Conservation (phyloP, 805 yeast species). For the Debaryomyces tyrocola region DNA sequence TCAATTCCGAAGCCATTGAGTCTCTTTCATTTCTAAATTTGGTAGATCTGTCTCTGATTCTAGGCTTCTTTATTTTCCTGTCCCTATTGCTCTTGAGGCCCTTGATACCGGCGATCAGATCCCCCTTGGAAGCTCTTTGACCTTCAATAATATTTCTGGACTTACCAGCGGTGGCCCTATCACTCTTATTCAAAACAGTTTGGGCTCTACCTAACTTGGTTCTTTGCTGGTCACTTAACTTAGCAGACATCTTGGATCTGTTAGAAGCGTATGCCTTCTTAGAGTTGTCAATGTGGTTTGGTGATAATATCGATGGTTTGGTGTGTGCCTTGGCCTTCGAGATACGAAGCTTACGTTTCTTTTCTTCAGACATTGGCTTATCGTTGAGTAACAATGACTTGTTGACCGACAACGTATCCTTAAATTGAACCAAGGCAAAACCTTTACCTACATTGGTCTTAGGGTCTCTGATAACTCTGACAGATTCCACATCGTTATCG, state of each 20-base stretch:
- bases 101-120: constrained; percentile 57
- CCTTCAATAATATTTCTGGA: constrained; percentile 58
- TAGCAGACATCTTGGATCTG: constrained; percentile 16
- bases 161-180: constrained; percentile 66
- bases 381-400: constrained; percentile 80
- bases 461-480: constrained; percentile 86
- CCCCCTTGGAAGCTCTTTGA: constrained; percentile 71
- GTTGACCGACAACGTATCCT: constrained; percentile 67
- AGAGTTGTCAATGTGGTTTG: constrained; percentile 40
- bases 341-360: constrained; percentile 69
- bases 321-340: constrained; percentile 50
- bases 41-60: constrained; percentile 55
- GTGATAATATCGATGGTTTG: constrained; percentile 44
- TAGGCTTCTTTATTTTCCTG: constrained; percentile 52
- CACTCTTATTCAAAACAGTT: constrained; percentile 75
- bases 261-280: constrained; percentile 23
- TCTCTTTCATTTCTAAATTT: constrained; percentile 35
- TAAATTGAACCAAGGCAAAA: constrained; percentile 92
- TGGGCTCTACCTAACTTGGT: constrained; percentile 81
- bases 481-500: constrained; percentile 69
- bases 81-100: constrained; percentile 46
- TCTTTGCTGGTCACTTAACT: constrained; percentile 64
- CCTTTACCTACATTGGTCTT: constrained; percentile 97
- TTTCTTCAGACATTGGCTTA: constrained; percentile 49
- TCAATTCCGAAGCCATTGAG: not conserved